phyloP scores from a whole-genome alignment of 2,329 filamentous ascomycete genomes.

The Pseudofabraea citricarpa region DNA sequence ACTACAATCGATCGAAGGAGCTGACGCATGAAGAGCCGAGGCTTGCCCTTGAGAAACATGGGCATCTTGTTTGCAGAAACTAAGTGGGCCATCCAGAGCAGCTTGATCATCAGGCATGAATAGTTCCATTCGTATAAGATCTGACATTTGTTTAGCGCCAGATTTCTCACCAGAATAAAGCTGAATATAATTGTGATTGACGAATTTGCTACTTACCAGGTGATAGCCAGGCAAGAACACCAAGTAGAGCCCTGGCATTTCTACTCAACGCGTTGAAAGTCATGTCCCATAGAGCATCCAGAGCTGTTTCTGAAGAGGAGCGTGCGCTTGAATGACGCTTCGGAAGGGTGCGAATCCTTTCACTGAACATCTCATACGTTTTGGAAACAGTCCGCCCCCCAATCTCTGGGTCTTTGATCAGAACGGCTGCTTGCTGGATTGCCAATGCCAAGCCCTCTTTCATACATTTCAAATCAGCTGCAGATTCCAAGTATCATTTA shows the following conservation, averaged over 20 bases:
- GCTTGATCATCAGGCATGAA: conserved; percentile 15
- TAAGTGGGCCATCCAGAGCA: conserved; percentile 13
- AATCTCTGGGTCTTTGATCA: conserved; percentile 5
- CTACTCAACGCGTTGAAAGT: conserved; percentile 8
- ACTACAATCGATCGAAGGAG: conserved; percentile 4
- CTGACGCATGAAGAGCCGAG: conserved; percentile 8
- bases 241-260: conserved; percentile 10
- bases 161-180: too few species aligned
- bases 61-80: conserved; percentile 14
- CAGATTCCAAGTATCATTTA: too few species aligned
- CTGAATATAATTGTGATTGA: not conserved
- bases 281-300: conserved; percentile 16
- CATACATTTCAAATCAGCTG: too few species aligned
- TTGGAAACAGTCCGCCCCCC: conserved; percentile 4
- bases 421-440: conserved; percentile 10
- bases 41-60: conserved; percentile 6
- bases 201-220: conserved; percentile 4
- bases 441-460: conserved; percentile 15
- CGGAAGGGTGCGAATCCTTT: conserved; percentile 9
- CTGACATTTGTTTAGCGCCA: conserved; percentile 5
- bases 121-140: conserved; percentile 15
- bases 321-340: conserved; percentile 4
- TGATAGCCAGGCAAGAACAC: conserved; percentile 14
- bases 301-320: conserved; percentile 5
- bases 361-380: conserved; percentile 8